Base-by-base conservation (phyloP, 2,329 filamentous ascomycete genomes). In the Talaromyces sp. region DNA sequence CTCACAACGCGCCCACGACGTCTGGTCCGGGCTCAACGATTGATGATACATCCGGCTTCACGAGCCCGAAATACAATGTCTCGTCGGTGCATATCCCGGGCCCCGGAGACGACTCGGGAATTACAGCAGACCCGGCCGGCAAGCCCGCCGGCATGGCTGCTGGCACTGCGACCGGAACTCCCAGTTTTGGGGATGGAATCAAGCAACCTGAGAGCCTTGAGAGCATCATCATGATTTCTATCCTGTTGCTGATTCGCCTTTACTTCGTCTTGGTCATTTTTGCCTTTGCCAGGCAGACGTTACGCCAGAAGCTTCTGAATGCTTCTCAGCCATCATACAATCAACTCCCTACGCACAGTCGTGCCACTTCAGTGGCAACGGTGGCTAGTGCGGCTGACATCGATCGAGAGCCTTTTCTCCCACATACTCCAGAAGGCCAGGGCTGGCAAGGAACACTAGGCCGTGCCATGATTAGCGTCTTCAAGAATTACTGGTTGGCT, bases 201-300 rank as follows among this genome's bases (percentile, higher is more conserved):
- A 78, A 84, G 61, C 81, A 87, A 62, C 81, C 81, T 43, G 85
- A 87, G 67, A 85, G 81, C 69, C 80, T 89, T 66, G 87, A 89
- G 61, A 93, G 89, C 74, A 88, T 97, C 71, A 78, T 87, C 10
- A 80, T 96, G 56, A 89, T 96, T 61, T 81, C 83, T 33, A 74
- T 81, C 1, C 82, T 96, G 62, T 95, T 88, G 75, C 78, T 87
- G 11, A 78, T 96, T 40, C 83, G 92, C 31, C 73, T 91, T 31
- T 97, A 97, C 77, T 92, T 96, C 66, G 84, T 89, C 64, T 78
- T 96, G 37, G 82, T 97, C 56, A 85, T 96, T 71, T 85, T 96
- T 75, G 85, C 89, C 6, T 94, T 89, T 71, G 90, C 92, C 3
- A 84, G 90, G 62, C 84, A 87, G 69, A 87, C 89, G 13, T 76